Evolutionary conservation across 1,284 basidiomycete species (phyloP), one percentile per base, ranked within the genome.

Genomic region (Sporisorium sorghi): DNA sequence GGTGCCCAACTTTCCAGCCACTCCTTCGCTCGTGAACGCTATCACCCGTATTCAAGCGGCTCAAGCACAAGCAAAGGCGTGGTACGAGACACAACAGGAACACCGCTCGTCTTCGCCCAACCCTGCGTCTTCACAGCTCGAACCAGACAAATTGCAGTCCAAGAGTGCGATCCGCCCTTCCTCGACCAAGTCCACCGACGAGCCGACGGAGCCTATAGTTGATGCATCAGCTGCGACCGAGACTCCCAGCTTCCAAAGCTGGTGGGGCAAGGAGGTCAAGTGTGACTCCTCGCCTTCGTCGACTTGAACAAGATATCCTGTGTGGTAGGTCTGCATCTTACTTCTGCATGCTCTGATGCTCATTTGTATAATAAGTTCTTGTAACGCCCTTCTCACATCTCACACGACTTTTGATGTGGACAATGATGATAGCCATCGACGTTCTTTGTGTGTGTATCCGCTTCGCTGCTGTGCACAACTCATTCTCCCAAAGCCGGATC

Each of bases 11-110:
- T 64, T 81, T 9, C 69, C 76, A 0, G 79, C 79, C 3, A 81
- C 79, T 19, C 79, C 79, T 2, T 73, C 67, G 12, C 60, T 81
- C 2, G 62, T 81, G 26, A 81, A 81, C 35, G 79, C 79, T 12
- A 80, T 81, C 44, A 68, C 67, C 7, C 65, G 79, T 3, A 81
- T 81, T 21, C 79, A 81, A 56, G 58, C 56, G 3, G 79, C 79
- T 24, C 79, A 81, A 57, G 76, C 70, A 23, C 76, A 79, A 54
- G 78, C 79, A 28, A 43, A 67, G 44, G 56, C 71, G 10, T 73
- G 71, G 71, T 65, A 65, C 50, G 62, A 60, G 26, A 52, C 53
- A 28, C 61, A 55, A 3, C 53, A 59, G 54, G 44, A 57, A 12
- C 47, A 50, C 19, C 28, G 19, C 23, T 39, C 67, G 2, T 39